These are phyloP conservation scores for Aspergillus intermedius DNA, from an alignment of 2,329 filamentous ascomycete genomes.

Conservation along the genomic window DNA sequence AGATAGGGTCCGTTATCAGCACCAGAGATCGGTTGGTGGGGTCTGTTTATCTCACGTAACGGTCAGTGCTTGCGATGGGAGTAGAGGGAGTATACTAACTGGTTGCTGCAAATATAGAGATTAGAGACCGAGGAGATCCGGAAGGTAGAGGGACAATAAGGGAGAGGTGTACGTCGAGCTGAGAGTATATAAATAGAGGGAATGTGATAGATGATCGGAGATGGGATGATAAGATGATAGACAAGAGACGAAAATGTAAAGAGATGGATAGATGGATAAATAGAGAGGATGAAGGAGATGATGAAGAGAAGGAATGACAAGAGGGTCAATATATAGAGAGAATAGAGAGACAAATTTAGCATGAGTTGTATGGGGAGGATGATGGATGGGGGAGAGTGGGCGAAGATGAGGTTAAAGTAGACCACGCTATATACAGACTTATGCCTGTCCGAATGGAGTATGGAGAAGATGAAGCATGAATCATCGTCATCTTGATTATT, in stretches of 20 bases:
- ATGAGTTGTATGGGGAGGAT: background rate
- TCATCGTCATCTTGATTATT: background rate
- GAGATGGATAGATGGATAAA: constrained; percentile 2
- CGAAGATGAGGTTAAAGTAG: background rate
- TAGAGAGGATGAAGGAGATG: background rate
- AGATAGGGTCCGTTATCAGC: background rate
- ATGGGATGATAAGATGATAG: constrained; percentile 1
- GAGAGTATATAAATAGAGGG: background rate
- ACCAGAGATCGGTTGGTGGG: background rate
- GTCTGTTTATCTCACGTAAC: background rate
- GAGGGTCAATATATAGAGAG: background rate
- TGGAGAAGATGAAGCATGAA: background rate
- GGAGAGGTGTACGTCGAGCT: background rate
- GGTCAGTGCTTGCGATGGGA: background rate
- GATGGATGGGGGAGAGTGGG: background rate
- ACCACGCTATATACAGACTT: background rate
- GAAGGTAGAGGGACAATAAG: background rate
- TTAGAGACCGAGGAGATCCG: background rate
- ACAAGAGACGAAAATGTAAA: constrained; percentile 1
- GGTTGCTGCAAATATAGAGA: background rate
- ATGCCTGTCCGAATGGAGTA: too few relatives aligned
- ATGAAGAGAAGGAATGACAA: constrained; percentile 2
- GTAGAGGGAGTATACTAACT: background rate
- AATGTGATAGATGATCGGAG: background rate
- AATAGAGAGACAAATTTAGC: background rate